Evolutionary conservation across 73 alveolate genomes (phyloP).

Genomic region (Stentor coeruleus): DNA sequence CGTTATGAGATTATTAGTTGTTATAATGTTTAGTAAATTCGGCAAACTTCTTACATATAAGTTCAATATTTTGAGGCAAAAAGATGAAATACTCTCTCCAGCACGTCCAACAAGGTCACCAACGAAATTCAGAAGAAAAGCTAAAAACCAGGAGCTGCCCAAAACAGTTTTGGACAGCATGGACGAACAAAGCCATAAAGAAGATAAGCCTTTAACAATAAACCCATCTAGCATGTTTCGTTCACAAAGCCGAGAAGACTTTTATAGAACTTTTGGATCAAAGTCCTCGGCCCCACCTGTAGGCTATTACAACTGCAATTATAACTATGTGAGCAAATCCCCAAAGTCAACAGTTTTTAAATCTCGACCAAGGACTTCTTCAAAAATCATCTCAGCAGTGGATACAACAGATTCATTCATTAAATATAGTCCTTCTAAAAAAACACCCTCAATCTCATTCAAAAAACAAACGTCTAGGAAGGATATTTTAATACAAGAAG

Average conservation of each 20-base stretch:
- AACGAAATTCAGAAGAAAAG: not conserved
- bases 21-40: not conserved
- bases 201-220: not conserved
- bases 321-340: not conserved
- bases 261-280: not conserved
- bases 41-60: not conserved
- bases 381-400: not conserved
- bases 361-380: not conserved
- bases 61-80: not conserved
- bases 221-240: not conserved
- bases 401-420: not conserved
- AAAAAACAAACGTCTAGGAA: not conserved
- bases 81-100: not conserved
- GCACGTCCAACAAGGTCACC: not conserved
- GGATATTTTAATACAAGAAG: too few species aligned
- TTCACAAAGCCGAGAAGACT: conserved; percentile 6
- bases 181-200: not conserved
- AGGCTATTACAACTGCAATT: not conserved
- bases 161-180: not conserved
- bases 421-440: too few species aligned
- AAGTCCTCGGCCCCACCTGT: not conserved
- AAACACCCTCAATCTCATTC: not conserved
- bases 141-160: not conserved
- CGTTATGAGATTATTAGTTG: too few species aligned
- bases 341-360: not conserved